These are phyloP conservation scores for Trichoderma afroharzianum DNA, from an alignment of 2,329 filamentous ascomycete species.

Conservation along the genomic window DNA sequence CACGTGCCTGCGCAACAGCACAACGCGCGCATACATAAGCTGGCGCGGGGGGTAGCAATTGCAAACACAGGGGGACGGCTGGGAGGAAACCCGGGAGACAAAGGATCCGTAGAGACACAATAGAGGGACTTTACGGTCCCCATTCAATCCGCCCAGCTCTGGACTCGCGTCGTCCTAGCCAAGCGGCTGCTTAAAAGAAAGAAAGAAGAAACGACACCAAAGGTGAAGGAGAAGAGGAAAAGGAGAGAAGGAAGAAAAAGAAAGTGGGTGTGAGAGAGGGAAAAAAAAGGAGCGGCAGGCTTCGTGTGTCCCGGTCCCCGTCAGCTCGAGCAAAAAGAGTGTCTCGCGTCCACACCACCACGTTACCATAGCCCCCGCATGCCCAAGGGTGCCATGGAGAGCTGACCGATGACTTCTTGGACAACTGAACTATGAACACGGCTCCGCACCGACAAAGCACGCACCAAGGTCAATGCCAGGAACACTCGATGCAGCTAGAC, in stretches of 20 bases:
- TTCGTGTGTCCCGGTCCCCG: neutral
- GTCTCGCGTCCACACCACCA: neutral
- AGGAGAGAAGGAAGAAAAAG: neutral
- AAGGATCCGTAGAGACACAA: slow-evolving; percentile 10
- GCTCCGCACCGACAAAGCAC: slow-evolving; percentile 9
- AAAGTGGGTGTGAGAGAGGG: neutral
- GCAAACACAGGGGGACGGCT: neutral
- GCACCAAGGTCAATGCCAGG: slow-evolving; percentile 11
- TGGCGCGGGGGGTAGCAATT: slow-evolving; percentile 3
- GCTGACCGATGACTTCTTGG: slow-evolving; percentile 11
- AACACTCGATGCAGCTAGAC: slow-evolving; percentile 10
- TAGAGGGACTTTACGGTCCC: slow-evolving; percentile 13
- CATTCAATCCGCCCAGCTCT: neutral
- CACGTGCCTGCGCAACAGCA: slow-evolving; percentile 14
- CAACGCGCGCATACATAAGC: slow-evolving; percentile 4
- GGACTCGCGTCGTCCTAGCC: neutral
- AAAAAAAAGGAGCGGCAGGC: neutral
- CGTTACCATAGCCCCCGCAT: slow-evolving; percentile 4
- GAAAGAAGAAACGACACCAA: neutral
- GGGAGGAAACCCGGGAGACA: neutral
- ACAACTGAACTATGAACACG: slow-evolving; percentile 18
- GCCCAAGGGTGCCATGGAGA: slow-evolving; percentile 18
- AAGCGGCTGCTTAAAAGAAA: neutral
- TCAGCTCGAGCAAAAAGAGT: neutral
- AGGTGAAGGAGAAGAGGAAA: neutral